Evolutionary conservation across 2,329 filamentous ascomycete genomes (phyloP).

Genomic region (Coleophoma eucalyptorum): DNA sequence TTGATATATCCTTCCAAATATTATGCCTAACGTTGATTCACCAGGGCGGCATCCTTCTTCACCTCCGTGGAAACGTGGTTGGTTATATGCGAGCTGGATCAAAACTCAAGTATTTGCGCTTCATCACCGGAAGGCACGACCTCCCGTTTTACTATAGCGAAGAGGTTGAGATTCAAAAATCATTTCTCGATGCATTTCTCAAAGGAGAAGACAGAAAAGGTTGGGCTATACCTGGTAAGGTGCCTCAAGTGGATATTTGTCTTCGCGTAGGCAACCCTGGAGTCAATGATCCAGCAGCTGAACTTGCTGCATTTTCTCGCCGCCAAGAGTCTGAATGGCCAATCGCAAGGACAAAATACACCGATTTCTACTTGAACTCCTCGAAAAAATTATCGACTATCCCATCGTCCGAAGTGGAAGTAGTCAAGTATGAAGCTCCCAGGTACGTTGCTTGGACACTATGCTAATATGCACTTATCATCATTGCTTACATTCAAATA

Average conservation of each 20-base stretch:
- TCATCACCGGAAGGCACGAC: slow-evolving; percentile 66
- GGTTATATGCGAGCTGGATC: slow-evolving; percentile 2
- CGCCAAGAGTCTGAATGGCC: slow-evolving; percentile 63
- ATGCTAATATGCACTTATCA: not conserved
- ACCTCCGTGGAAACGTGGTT: slow-evolving; percentile 47
- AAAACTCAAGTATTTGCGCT: slow-evolving; percentile 58
- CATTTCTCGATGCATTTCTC: slow-evolving; percentile 68
- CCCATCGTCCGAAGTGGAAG: slow-evolving; percentile 31
- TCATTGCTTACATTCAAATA: not conserved
- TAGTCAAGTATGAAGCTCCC: slow-evolving; percentile 55
- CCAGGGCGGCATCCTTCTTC: slow-evolving; percentile 60
- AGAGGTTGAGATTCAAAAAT: slow-evolving; percentile 61
- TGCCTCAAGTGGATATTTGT: slow-evolving; percentile 56
- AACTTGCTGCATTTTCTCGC: slow-evolving; percentile 47
- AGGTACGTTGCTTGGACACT: slow-evolving; percentile 32
- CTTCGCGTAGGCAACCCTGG: slow-evolving; percentile 64
- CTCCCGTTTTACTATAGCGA: slow-evolving; percentile 67
- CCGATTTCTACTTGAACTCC: slow-evolving; percentile 54
- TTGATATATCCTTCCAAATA: not conserved
- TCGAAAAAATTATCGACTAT: not conserved
- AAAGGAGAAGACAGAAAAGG: slow-evolving; percentile 60
- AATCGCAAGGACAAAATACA: slow-evolving; percentile 61
- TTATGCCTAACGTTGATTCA: not conserved
- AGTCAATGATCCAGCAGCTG: slow-evolving; percentile 59
- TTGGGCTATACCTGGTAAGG: slow-evolving; percentile 54